Percentiles rank a stretch among this genome's conserved stretches.
Evolutionary conservation across 2,329 filamentous ascomycete species (phyloP).

Genomic region (Colletotrichum sp.): DNA sequence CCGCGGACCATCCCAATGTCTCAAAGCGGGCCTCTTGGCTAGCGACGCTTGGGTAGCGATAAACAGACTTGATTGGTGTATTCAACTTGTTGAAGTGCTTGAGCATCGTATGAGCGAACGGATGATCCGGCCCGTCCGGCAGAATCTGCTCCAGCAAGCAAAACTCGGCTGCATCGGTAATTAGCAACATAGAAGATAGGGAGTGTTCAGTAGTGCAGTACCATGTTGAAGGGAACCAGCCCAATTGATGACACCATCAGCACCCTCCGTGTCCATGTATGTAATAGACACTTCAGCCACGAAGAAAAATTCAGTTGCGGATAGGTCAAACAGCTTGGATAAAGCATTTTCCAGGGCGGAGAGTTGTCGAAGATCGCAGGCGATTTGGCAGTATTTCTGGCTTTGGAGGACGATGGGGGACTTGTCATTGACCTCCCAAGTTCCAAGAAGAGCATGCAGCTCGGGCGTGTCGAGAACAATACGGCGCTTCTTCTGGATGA

Average conservation of each 20-base stretch:
- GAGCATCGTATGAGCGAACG: slow-evolving; percentile 88
- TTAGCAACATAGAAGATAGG: slow-evolving; percentile 19
- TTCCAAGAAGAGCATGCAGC: slow-evolving; percentile 63
- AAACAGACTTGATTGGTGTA: slow-evolving; percentile 77
- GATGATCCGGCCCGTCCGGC: slow-evolving; percentile 77
- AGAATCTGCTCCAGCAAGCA: slow-evolving; percentile 87
- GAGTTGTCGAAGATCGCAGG: slow-evolving; percentile 79
- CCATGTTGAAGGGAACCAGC: slow-evolving; percentile 73
- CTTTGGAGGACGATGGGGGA: slow-evolving; percentile 65
- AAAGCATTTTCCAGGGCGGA: slow-evolving; percentile 64
- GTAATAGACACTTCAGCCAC: slow-evolving; percentile 90
- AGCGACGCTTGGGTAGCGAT: slow-evolving; percentile 69
- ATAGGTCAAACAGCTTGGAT: slow-evolving; percentile 59
- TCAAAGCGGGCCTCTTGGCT: slow-evolving; percentile 74
- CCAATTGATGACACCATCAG: slow-evolving; percentile 80
- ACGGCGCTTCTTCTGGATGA: slow-evolving; percentile 76
- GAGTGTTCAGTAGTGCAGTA: slow-evolving; percentile 39
- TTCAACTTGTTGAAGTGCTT: slow-evolving; percentile 81
- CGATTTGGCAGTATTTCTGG: slow-evolving; percentile 77
- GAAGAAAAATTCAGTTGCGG: slow-evolving; percentile 68
- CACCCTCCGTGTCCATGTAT: slow-evolving; percentile 79
- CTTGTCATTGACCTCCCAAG: slow-evolving; percentile 57
- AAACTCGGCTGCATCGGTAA: slow-evolving; percentile 67
- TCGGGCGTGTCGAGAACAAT: slow-evolving; percentile 69
- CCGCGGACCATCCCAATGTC: slow-evolving; percentile 69